Evolutionary conservation across 2,329 filamentous ascomycete genomes (phyloP).

Genomic region (Diaporthe velutina): DNA sequence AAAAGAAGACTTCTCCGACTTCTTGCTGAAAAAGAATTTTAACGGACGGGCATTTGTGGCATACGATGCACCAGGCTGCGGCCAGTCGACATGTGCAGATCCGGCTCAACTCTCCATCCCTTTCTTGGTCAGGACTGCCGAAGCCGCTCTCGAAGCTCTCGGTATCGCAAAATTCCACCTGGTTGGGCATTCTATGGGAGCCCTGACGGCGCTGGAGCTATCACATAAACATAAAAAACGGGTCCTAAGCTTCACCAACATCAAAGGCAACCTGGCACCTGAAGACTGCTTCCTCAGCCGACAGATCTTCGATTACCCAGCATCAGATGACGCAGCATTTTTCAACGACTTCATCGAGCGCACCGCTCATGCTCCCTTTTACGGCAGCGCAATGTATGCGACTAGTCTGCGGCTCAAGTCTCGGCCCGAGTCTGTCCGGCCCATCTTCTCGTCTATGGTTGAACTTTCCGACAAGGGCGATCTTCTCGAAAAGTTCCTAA

Average conservation of each 20-base stretch:
- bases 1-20: background rate
- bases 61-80: slow-evolving; percentile 7
- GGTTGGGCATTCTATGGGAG: slow-evolving; percentile 1
- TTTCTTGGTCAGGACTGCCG: background rate
- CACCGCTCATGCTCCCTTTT: background rate
- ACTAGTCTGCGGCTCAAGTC: slow-evolving; percentile 13
- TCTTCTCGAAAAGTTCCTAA: slow-evolving; percentile 2
- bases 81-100: background rate
- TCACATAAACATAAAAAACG: background rate
- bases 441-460: background rate
- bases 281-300: slow-evolving; percentile 15
- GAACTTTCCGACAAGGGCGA: background rate
- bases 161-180: background rate
- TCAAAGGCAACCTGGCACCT: background rate
- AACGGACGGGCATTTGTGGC: background rate
- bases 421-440: background rate
- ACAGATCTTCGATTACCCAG: slow-evolving; percentile 1
- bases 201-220: background rate
- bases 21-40: background rate
- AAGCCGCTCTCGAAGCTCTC: background rate
- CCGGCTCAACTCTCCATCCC: background rate
- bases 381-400: slow-evolving; percentile 4
- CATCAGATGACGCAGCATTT: background rate
- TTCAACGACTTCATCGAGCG: slow-evolving; percentile 6
- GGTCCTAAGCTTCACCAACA: slow-evolving; percentile 7